phyloP scores from a whole-genome alignment of 352 stramenopile genomes.

The Blastocystis sp. region DNA sequence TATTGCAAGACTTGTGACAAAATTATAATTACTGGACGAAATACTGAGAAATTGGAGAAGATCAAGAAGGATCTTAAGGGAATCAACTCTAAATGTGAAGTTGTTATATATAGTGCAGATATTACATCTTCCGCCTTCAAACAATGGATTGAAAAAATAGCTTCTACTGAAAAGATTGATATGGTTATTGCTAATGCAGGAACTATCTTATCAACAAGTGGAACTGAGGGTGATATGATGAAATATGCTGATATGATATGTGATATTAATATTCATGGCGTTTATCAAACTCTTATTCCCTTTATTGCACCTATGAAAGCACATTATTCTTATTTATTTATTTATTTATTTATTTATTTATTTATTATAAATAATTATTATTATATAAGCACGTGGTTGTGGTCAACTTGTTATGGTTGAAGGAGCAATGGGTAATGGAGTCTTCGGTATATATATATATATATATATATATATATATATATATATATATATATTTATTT shows the following conservation, averaged over 20 bases:
- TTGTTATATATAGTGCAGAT: not conserved
- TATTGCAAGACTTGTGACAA: slow-evolving; percentile 8
- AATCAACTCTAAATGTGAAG: not conserved
- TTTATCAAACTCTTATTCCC: slow-evolving; percentile 9
- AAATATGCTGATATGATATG: not conserved
- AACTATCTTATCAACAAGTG: not conserved
- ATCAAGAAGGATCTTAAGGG: not conserved
- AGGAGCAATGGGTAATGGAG: too few species aligned
- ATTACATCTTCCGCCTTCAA: too few species aligned
- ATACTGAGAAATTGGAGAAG: not conserved
- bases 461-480: too few species aligned
- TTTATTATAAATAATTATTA: too few species aligned
- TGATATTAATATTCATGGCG: slow-evolving; percentile 26
- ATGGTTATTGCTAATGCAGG: slow-evolving; percentile 4
- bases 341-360: too few species aligned
- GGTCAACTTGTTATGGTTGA: too few species aligned
- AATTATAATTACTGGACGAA: slow-evolving; percentile 2
- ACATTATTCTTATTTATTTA: too few species aligned
- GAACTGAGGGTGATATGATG: not conserved
- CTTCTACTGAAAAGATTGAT: slow-evolving; percentile 7
- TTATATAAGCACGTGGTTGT: too few species aligned
- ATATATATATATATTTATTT: too few species aligned
- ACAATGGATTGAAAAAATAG: too few species aligned
- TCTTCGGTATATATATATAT: too few species aligned
- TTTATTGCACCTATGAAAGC: slow-evolving; percentile 9